Percentiles rank a stretch among this genome's conserved stretches.
Conservation (phyloP, 805 yeast species). For the Myxozyma nipponensis region DNA sequence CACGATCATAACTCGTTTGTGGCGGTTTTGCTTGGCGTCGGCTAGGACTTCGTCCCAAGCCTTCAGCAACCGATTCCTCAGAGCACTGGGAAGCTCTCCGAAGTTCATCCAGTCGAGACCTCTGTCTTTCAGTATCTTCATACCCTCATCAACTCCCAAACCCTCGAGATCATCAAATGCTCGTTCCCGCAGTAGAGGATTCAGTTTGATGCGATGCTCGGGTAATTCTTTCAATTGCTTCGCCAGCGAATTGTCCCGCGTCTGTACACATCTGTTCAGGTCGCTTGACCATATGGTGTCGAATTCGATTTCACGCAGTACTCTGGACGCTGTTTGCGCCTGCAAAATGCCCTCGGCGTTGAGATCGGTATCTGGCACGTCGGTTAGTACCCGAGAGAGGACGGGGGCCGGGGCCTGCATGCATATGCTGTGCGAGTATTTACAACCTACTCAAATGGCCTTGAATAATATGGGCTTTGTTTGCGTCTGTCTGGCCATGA, state of each 20-base stretch:
- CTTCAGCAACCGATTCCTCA: constrained; percentile 6
- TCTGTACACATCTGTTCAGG: constrained; percentile 17
- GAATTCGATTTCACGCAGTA: constrained; percentile 5
- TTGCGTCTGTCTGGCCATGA: constrained; percentile 22
- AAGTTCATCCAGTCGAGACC: constrained; percentile 11
- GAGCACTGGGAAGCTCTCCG: constrained; percentile 10
- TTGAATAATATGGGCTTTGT: constrained; percentile 19
- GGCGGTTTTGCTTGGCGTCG: constrained; percentile 7
- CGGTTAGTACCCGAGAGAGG: background rate
- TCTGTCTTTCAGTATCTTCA: constrained; percentile 5
- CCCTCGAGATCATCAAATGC: constrained; percentile 20
- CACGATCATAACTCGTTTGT: constrained; percentile 14
- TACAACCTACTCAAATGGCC: constrained; percentile 17
- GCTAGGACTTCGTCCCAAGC: constrained; percentile 19
- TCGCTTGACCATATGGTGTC: constrained; percentile 23
- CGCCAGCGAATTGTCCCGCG: constrained; percentile 16
- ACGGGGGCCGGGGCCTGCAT: too few relatives aligned
- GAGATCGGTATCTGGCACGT: constrained; percentile 12
- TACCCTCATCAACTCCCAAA: constrained; percentile 1
- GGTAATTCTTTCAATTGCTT: constrained; percentile 6
- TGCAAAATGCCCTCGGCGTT: constrained; percentile 17
- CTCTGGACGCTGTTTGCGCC: constrained; percentile 12
- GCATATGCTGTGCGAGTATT: background rate
- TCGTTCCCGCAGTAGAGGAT: constrained; percentile 17
- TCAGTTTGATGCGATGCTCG: constrained; percentile 3